Evolutionary conservation across 192 early-diverging fungal species (phyloP), one percentile per base, ranked within the genome.

Genomic region (Coemansia sp.): DNA sequence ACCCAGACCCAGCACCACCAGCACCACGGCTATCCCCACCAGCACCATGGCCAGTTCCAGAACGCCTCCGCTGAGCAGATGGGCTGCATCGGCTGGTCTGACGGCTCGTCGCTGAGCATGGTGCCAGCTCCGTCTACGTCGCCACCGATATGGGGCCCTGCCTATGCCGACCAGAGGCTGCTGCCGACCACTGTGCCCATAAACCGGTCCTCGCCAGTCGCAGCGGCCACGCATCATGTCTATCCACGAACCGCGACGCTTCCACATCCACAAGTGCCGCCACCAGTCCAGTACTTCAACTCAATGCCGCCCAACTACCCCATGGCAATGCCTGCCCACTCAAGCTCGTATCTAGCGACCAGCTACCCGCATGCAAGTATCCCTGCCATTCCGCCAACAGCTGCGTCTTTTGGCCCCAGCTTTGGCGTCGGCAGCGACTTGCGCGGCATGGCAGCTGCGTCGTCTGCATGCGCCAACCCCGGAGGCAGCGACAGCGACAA

Each of bases 401-500:
- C 23, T 5, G 29, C 23, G 23, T 54, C 52, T 1, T 54, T 54
- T 54, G 52, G 52, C 2, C 25, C 25, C 20, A 22, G 34, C n/a
- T 19, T 56, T 56, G 55, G 55, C 16, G 10, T 36, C 3, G 34
- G 32, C 55, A 32, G 6, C 34, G 34, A 34, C 5, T 13, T 56
- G 18, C 55, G 22, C 16, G 34, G 34, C 29, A 56, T 32, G 16
- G 52, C 28, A 54, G 1, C 23, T 54, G 16, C 25, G 52, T 30
- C 52, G 23, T 18, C 52, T 29, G 24, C 29, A 30, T 20, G 52
- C 52, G 7, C 29, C 25, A 27, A 29, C 29, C 24, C 7, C 28
- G 28, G 28, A 4, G 25, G 52, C 52, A 54, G 52, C 52, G 52
- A 56, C 28, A 56, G 34, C 55, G 45, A 42, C 14, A 14, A 24